phyloP scores from a whole-genome alignment of 2,329 filamentous ascomycete genomes.

The Pseudogymnoascus sp. region DNA sequence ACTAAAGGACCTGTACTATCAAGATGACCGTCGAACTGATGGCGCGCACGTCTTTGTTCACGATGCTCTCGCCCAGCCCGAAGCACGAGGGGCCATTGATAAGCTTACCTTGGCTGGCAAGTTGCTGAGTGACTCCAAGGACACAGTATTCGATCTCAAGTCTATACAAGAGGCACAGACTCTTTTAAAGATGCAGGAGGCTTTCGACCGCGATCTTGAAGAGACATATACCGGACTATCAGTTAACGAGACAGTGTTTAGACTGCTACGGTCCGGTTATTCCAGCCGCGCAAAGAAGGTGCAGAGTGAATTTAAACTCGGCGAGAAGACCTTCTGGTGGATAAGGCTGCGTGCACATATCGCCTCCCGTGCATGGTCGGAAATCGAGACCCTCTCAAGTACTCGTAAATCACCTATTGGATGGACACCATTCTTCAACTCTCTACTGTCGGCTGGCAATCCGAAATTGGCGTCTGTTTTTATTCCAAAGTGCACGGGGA shows the following conservation, averaged over 20 bases:
- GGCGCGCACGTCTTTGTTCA: slow-evolving; percentile 79
- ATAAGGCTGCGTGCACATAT: slow-evolving; percentile 76
- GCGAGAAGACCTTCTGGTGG: slow-evolving; percentile 89
- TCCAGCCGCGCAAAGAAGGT: slow-evolving; percentile 79
- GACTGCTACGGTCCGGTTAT: slow-evolving; percentile 74
- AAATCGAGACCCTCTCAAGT: slow-evolving; percentile 77
- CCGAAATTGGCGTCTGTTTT: slow-evolving; percentile 75
- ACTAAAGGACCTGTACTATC: slow-evolving; percentile 94
- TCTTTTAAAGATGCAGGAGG: slow-evolving; percentile 77
- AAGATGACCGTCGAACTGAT: slow-evolving; percentile 84
- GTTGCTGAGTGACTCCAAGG: slow-evolving; percentile 74
- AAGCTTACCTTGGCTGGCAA: slow-evolving; percentile 84
- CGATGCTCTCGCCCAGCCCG: slow-evolving; percentile 69
- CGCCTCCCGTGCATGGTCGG: slow-evolving; percentile 81
- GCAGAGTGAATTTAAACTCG: slow-evolving; percentile 84
- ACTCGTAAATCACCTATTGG: slow-evolving; percentile 82
- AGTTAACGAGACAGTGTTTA: slow-evolving; percentile 87
- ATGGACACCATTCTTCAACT: slow-evolving; percentile 96
- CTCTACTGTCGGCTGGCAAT: slow-evolving; percentile 81
- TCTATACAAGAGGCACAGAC: slow-evolving; percentile 72
- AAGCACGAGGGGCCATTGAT: slow-evolving; percentile 63
- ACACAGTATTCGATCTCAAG: slow-evolving; percentile 64
- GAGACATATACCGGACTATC: slow-evolving; percentile 72
- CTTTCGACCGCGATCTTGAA: slow-evolving; percentile 74
- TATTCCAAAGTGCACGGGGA: slow-evolving; percentile 72